Conservation (phyloP, 2,329 filamentous ascomycete genomes). For the Epichloe scottii region DNA sequence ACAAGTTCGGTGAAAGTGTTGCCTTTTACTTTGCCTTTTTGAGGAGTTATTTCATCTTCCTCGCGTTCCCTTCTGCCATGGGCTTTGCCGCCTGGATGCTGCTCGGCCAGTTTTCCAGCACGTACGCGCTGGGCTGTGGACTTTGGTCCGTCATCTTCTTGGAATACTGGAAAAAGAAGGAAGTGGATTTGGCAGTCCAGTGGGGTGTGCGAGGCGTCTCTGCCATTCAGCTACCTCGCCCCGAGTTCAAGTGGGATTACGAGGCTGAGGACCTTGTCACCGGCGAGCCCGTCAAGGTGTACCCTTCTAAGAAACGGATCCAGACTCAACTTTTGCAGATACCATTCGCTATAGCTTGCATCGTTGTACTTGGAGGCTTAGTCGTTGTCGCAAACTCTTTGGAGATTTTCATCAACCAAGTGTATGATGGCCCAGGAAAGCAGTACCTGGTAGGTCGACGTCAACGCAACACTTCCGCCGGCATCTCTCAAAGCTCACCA, state of each 20-base stretch:
- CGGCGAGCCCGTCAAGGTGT: conserved; percentile 64
- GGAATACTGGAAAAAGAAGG: conserved; percentile 93
- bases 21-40: conserved; percentile 95
- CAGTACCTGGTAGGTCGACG: conserved; percentile 53
- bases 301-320: conserved; percentile 63
- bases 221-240: conserved; percentile 62
- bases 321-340: conserved; percentile 67
- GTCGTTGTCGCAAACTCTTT: conserved; percentile 83
- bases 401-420: conserved; percentile 90
- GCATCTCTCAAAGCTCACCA: neutral
- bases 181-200: conserved; percentile 70
- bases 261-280: conserved; percentile 69
- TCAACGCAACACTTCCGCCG: neutral
- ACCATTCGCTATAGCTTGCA: conserved; percentile 69
- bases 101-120: conserved; percentile 70
- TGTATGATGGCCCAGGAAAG: conserved; percentile 84
- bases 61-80: conserved; percentile 69
- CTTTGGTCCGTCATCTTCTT: conserved; percentile 87
- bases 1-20: conserved; percentile 70
- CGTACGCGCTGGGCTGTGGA: conserved; percentile 66
- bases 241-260: conserved; percentile 68
- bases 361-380: conserved; percentile 61
- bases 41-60: conserved; percentile 77
- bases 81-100: conserved; percentile 69
- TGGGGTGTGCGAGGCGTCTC: conserved; percentile 86